phyloP scores from a whole-genome alignment of 257 asterid species.

The Solanum pimpinellifolium region DNA sequence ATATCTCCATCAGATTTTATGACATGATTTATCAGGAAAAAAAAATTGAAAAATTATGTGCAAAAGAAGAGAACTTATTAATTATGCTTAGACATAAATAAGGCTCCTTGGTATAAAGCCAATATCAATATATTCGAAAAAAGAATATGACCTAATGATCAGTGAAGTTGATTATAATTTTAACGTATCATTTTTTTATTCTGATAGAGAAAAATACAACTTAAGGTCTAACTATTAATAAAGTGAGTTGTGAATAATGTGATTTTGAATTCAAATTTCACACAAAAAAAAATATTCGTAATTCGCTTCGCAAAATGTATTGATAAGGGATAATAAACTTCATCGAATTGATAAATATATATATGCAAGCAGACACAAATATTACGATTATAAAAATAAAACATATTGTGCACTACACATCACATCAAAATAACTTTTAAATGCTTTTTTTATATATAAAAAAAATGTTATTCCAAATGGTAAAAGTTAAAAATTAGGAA shows the following conservation, averaged over 20 bases:
- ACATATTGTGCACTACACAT: neutral
- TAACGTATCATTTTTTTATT: neutral
- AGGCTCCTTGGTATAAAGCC: neutral
- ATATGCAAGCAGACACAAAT: rapidly evolving
- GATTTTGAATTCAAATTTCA: neutral
- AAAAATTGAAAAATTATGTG: neutral
- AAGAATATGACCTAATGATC: neutral
- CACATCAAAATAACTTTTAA: neutral
- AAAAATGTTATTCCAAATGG: neutral
- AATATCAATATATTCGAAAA: neutral
- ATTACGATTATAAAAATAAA: neutral
- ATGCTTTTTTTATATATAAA: neutral
- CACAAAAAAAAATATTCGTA: neutral
- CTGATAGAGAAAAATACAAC: neutral
- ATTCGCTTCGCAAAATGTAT: neutral
- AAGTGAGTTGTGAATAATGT: neutral
- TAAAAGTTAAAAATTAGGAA: neutral
- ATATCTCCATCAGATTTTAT: neutral
- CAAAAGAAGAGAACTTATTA: neutral
- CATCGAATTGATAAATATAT: neutral
- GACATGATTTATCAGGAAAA: neutral
- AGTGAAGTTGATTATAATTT: neutral
- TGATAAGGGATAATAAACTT: neutral
- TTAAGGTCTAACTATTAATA: neutral
- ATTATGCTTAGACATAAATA: neutral